Evolutionary conservation across 805 yeast species (phyloP), one percentile per base, ranked within the genome.

Genomic region (Monosporozyma yasuniensis): DNA sequence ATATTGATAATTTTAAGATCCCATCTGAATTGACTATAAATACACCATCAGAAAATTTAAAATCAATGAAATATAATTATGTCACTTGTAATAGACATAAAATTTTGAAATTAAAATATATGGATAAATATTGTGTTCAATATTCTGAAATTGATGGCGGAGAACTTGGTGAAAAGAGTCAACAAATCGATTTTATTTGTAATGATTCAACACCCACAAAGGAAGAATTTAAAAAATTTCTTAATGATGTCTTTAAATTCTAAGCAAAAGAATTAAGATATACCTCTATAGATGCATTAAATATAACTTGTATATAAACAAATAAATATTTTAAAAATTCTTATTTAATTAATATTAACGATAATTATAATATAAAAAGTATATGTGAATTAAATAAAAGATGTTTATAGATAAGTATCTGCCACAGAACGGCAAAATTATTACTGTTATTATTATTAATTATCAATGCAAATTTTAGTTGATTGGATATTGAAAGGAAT

Each of bases 131-230:
- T 48, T 35, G 57, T 42, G 63, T 62, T 5, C 70, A 66, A 49
- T 58, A 58, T 38, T 61, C 68, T 7, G 62, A 62, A 28, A 52
- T 64, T 21, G 58, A 60, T 32, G 58, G 63, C n/a, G 65, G 65
- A 6, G 27, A 48, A 9, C 43, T 57, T 18, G 65, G 65, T 14
- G 66, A 64, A 1, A 56, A 53, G 32, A 54, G 56, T 28, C 57
- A 60, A 3, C 65, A 60, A 51, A 52, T 66, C 10, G 67, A 65
- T 48, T 64, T 66, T 44, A 52, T 65, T 35, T 54, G 57, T 19
- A 56, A 56, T 19, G 56, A 41, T 8, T n/a, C 47, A 19, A 43
- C 3, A 14, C 47, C 46, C 5, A 39, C 44, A 25, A 22, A 49
- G 10, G 47, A 45, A 4, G 51, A 52, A 7, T 50, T 54, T 18